Evolutionary conservation across 306 rosid species (phyloP).

Genomic region (Cucumis sativus): Cucumber_9930_V3 NC_026659.2:5299001-5299500

Average conservation of each 20-base stretch:
- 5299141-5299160: conserved; percentile 81
- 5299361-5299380: background rate
- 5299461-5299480: background rate
- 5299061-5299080: conserved; percentile 63
- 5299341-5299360: conserved; percentile 21
- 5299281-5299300: conserved; percentile 48
- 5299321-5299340: conserved; percentile 51
- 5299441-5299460: background rate
- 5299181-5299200: conserved; percentile 46
- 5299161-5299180: conserved; percentile 64
- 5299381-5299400: background rate
- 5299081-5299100: conserved; percentile 47
- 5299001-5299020: conserved; percentile 40
- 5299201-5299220: conserved; percentile 51
- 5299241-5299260: conserved; percentile 61
- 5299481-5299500: background rate
- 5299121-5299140: conserved; percentile 60
- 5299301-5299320: conserved; percentile 48
- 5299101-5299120: conserved; percentile 45
- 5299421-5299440: background rate
- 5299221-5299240: conserved; percentile 60
- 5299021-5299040: conserved; percentile 69
- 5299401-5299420: background rate
- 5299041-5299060: conserved; percentile 59
- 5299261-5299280: conserved; percentile 84